Evolutionary conservation across 2,329 filamentous ascomycete species (phyloP).

Genomic region (Ambrosiella xylebori): DNA sequence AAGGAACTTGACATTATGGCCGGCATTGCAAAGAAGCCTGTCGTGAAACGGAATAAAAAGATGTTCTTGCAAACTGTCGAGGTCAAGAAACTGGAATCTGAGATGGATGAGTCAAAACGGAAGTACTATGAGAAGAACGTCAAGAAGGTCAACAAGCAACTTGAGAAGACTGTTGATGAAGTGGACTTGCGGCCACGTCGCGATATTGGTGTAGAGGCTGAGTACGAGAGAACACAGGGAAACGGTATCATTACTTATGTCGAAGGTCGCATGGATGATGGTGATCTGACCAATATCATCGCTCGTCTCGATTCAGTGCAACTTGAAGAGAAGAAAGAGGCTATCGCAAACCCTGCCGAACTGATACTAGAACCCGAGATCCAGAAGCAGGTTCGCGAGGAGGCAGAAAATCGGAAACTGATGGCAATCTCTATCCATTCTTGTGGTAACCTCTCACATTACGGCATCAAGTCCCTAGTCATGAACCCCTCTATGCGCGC

Average conservation of each 20-base stretch:
- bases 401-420: slow-evolving; percentile 24
- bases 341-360: slow-evolving; percentile 15
- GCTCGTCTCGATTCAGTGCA: slow-evolving; percentile 31
- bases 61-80: slow-evolving; percentile 41
- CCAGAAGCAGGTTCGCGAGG: slow-evolving; percentile 15
- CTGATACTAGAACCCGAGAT: slow-evolving; percentile 9
- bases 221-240: slow-evolving; percentile 40
- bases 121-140: slow-evolving; percentile 14
- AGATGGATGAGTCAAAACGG: slow-evolving; percentile 22
- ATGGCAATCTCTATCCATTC: slow-evolving; percentile 95
- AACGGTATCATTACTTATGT: slow-evolving; percentile 63
- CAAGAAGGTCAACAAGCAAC: slow-evolving; percentile 11
- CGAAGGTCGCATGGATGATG: slow-evolving; percentile 54
- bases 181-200: slow-evolving; percentile 30
- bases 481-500: slow-evolving; percentile 71
- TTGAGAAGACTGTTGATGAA: slow-evolving; percentile 17
- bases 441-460: slow-evolving; percentile 92
- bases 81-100: slow-evolving; percentile 28
- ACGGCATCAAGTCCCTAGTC: slow-evolving; percentile 71
- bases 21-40: slow-evolving; percentile 54
- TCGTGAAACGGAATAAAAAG: slow-evolving; percentile 71
- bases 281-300: slow-evolving; percentile 53
- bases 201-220: slow-evolving; percentile 27
- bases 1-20: slow-evolving; percentile 71
- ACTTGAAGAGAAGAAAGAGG: slow-evolving; percentile 9